Percentiles rank a stretch among this genome's conserved stretches.
Conservation (phyloP, 805 yeast genomes). For the Saturnispora gosingensis region DNA sequence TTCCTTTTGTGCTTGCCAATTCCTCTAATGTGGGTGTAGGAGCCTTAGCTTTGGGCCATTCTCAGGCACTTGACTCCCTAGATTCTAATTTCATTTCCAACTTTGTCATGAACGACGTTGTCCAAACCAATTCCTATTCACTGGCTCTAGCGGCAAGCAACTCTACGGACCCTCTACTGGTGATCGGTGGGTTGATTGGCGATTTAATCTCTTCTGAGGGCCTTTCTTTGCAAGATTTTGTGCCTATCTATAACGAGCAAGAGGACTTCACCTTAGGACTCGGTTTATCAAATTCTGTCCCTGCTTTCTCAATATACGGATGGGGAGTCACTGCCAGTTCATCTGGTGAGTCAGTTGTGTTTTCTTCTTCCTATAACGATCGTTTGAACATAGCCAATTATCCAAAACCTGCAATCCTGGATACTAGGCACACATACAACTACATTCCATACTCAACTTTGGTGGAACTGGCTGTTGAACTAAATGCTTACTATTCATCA, state of each 20-base stretch:
- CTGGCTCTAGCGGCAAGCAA: constrained; percentile 28
- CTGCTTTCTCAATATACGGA: constrained; percentile 39
- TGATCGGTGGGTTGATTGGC: constrained; percentile 53
- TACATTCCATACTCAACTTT: constrained; percentile 49
- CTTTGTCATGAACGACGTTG: constrained; percentile 23
- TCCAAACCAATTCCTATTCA: constrained; percentile 36
- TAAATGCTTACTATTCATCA: constrained; percentile 52
- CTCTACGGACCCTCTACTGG: constrained; percentile 27
- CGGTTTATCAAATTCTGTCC: constrained; percentile 20
- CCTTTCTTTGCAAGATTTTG: constrained; percentile 39
- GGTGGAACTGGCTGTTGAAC: constrained; percentile 56
- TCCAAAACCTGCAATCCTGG: constrained; percentile 48
- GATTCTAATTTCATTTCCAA: constrained; percentile 27
- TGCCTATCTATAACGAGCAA: constrained; percentile 31
- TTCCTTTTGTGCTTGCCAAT: constrained; percentile 32
- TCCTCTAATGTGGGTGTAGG: constrained; percentile 32
- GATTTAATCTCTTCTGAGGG: constrained; percentile 34
- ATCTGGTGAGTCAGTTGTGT: constrained; percentile 20
- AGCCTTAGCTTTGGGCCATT: constrained; percentile 36
- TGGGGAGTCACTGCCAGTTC: constrained; percentile 31
- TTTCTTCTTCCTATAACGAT: constrained; percentile 31
- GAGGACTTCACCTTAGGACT: not conserved
- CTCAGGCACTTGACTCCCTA: constrained; percentile 13
- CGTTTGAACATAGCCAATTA: constrained; percentile 29
- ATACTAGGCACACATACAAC: constrained; percentile 41